These are phyloP conservation scores for Nothophoma quercina DNA, from an alignment of 2,329 filamentous ascomycete genomes.

Conservation along the genomic window DNA sequence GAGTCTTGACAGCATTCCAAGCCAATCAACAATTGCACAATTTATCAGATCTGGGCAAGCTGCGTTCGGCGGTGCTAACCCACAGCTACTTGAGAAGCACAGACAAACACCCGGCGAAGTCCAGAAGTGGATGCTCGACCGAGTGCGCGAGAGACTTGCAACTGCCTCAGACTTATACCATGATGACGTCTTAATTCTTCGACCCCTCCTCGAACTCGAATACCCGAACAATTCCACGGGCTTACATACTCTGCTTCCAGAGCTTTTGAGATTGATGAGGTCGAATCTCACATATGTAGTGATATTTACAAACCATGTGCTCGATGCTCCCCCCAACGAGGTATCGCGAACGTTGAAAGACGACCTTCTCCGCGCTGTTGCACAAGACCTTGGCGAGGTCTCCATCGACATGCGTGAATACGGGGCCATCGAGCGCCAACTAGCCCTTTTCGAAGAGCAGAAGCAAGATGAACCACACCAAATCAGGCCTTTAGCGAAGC, in stretches of 20 bases:
- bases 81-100: background rate
- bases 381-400: slow-evolving; percentile 1
- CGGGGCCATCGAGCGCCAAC: background rate
- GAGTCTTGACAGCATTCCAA: background rate
- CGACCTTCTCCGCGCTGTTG: slow-evolving; percentile 1
- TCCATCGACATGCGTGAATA: slow-evolving; percentile 7
- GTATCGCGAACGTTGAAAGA: slow-evolving; percentile 2
- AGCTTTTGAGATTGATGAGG: slow-evolving; percentile 5
- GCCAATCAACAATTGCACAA: slow-evolving; percentile 2
- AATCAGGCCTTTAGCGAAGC: background rate
- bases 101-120: background rate
- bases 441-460: background rate
- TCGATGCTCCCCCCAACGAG: background rate
- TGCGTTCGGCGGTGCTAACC: background rate
- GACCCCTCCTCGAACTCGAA: slow-evolving; percentile 8
- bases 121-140: slow-evolving; percentile 1
- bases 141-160: background rate
- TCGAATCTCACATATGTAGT: slow-evolving; percentile 5
- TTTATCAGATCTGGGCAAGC: slow-evolving; percentile 7
- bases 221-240: background rate
- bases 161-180: background rate
- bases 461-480: background rate
- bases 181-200: slow-evolving; percentile 3
- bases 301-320: background rate
- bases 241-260: background rate